Base-by-base conservation (phyloP, 1,284 basidiomycete genomes). In the Entoloma clypeatum region DNA sequence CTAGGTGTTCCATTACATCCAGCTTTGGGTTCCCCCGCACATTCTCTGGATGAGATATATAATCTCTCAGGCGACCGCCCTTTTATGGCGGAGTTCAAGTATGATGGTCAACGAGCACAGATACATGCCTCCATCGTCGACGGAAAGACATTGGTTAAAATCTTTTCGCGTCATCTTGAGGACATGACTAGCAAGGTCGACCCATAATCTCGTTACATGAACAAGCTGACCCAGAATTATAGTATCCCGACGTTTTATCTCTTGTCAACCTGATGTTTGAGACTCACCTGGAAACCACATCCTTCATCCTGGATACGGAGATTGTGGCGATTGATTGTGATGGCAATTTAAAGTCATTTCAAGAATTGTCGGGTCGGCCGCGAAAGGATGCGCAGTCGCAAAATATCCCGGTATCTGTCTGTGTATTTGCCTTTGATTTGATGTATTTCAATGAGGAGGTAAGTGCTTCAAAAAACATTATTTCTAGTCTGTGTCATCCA, bases 141-240 rank as follows among this genome's bases (percentile, higher is more conserved):
- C 37, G 63, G 59, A 26, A 58, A 61, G 27, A 56, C 72, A 16
- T 72, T 65, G 45, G 75, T 92, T 25, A 76, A 81, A 37, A 70
- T 95, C 31, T 96, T 96, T 65, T 90, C 86, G 43, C 76, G 92
- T 22, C 92, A 95, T 67, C 67, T 96, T 18, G 92, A 95, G 63
- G 85, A 93, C 55, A 93, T 93, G 89, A 93, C 90, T 3, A 78
- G 80, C 49, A 92, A 92, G 68, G 85, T 78, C 56, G 53, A 57
- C 38, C 32, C 39, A n/a, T n/a, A n/a, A n/a, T n/a, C n/a, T n/a
- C n/a, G n/a, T n/a, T n/a, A n/a, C n/a, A n/a, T n/a, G n/a, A n/a
- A n/a, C n/a, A n/a, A n/a, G n/a, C n/a, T n/a, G n/a, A n/a, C n/a
- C n/a, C 55, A 44, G 46, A 52, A 53, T 45, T 49, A 43, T 63